Conservation (phyloP, 805 yeast species). For the Schizosaccharomyces osmophilus region DNA sequence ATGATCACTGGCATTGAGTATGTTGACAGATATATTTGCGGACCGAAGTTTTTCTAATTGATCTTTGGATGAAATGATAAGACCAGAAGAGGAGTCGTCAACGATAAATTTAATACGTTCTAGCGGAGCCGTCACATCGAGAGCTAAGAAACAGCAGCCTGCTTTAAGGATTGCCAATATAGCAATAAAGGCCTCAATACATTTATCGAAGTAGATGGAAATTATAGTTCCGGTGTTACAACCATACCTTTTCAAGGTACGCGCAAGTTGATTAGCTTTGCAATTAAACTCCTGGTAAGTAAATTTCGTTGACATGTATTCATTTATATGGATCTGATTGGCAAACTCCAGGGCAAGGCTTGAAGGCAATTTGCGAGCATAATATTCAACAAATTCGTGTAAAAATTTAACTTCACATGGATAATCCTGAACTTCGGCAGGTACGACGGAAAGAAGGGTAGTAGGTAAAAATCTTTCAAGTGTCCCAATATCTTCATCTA, state of each 20-base stretch:
- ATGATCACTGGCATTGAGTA: neutral
- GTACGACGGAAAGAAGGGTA: neutral
- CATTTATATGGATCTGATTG: slow-evolving; percentile 1
- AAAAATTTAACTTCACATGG: slow-evolving; percentile 4
- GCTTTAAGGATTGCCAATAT: slow-evolving; percentile 9
- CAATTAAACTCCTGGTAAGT: slow-evolving; percentile 7
- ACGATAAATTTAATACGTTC: slow-evolving; percentile 8
- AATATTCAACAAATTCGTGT: slow-evolving; percentile 9
- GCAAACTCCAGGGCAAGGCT: slow-evolving; percentile 8
- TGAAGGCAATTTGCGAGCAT: slow-evolving; percentile 5
- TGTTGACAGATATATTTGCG: neutral
- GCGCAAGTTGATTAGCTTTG: slow-evolving; percentile 9
- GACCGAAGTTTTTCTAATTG: neutral
- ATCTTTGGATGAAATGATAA: slow-evolving; percentile 4
- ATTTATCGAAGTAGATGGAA: slow-evolving; percentile 10
- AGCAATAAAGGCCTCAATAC: slow-evolving; percentile 10
- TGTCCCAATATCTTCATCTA: neutral
- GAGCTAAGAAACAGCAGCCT: slow-evolving; percentile 9
- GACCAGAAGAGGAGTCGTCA: slow-evolving; percentile 6
- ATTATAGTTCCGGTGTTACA: slow-evolving; percentile 4
- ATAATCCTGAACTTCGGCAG: neutral
- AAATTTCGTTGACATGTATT: slow-evolving; percentile 4
- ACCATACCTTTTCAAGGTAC: slow-evolving; percentile 1
- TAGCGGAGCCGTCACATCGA: slow-evolving; percentile 9
- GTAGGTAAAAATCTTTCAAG: slow-evolving; percentile 2